These are phyloP conservation scores for Microascus cirrosus DNA, from an alignment of 2,329 filamentous ascomycete species.

Conservation along the genomic window DNA sequence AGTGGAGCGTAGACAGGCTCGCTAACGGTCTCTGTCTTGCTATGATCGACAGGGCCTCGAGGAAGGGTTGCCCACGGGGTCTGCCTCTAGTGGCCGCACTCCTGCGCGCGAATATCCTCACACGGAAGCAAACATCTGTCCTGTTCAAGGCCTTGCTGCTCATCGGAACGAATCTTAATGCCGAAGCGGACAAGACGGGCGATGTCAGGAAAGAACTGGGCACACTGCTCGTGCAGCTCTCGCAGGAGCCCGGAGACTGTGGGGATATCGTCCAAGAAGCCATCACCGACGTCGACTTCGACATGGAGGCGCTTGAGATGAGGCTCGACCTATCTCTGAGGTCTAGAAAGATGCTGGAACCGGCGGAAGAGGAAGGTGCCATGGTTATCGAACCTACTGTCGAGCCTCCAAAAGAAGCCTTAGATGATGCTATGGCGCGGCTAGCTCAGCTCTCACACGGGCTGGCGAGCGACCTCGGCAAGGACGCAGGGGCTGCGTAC, in stretches of 20 bases:
- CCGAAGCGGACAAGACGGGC: constrained; percentile 40
- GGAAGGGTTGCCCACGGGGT: constrained; percentile 44
- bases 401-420: constrained; percentile 19
- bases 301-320: constrained; percentile 65
- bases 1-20: constrained; percentile 59
- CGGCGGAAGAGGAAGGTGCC: constrained; percentile 35
- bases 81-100: constrained; percentile 51
- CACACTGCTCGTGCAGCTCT: constrained; percentile 54
- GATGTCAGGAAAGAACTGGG: constrained; percentile 53
- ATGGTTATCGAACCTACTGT: constrained; percentile 27
- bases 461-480: constrained; percentile 40
- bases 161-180: constrained; percentile 45
- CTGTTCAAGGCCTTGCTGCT: constrained; percentile 55
- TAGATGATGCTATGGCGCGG: constrained; percentile 26
- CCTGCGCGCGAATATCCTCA: constrained; percentile 47
- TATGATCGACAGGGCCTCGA: constrained; percentile 48
- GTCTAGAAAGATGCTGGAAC: constrained; percentile 36
- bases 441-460: constrained; percentile 22
- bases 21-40: constrained; percentile 61
- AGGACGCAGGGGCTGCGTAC: constrained; percentile 40
- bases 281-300: constrained; percentile 55
- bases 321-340: constrained; percentile 61
- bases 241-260: constrained; percentile 44
- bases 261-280: constrained; percentile 56
- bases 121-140: constrained; percentile 50